Evolutionary conservation across 495 filamentous ascomycete species (phyloP).

Genomic region (Neurospora pannonica): DNA sequence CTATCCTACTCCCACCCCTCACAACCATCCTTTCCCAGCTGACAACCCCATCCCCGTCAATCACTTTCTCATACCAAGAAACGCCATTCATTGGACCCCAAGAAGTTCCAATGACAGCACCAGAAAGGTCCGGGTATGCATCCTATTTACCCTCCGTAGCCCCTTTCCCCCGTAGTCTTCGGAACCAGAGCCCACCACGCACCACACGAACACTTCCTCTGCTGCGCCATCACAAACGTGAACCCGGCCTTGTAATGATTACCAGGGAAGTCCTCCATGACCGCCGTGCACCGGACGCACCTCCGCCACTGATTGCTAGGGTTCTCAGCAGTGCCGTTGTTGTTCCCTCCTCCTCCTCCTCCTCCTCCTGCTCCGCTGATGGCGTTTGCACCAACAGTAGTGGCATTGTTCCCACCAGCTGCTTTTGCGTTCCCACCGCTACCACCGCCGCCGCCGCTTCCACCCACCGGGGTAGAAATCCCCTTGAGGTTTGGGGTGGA

Average conservation of each 20-base stretch:
- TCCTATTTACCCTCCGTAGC: background rate
- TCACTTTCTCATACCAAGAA: background rate
- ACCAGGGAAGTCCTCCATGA: conserved; percentile 51
- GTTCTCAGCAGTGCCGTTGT: conserved; percentile 1
- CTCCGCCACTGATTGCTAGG: conserved; percentile 34
- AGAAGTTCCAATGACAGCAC: background rate
- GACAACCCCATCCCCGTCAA: background rate
- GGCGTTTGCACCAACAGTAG: background rate
- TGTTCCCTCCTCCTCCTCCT: background rate
- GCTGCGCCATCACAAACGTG: conserved; percentile 43
- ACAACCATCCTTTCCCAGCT: background rate
- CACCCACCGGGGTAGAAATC: background rate
- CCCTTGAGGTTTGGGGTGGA: background rate
- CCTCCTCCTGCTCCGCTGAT: background rate
- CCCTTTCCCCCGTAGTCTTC: background rate
- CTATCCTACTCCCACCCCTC: background rate
- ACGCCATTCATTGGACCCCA: background rate
- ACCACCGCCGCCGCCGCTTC: background rate
- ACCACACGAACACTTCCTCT: conserved; percentile 43
- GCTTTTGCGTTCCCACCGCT: background rate
- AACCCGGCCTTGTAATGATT: conserved; percentile 25
- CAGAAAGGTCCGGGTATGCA: background rate
- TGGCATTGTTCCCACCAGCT: background rate
- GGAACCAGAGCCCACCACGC: conserved; percentile 38
- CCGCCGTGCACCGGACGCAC: conserved; percentile 51